Conservation (phyloP, 2,329 filamentous ascomycete species). For the Pseudogymnoascus sp. region DNA sequence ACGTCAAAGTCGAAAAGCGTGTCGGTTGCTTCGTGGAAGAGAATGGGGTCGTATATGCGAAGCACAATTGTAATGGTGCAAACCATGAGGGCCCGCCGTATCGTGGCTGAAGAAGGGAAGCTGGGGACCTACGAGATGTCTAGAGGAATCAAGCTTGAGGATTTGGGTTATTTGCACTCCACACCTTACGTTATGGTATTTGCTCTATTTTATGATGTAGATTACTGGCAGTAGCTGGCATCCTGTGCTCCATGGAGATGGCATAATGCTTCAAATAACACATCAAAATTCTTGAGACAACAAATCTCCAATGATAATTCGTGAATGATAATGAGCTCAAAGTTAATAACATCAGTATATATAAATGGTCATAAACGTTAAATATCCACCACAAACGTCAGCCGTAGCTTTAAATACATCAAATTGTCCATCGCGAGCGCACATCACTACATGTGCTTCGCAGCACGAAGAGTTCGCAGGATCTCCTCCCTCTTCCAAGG, state of each 20-base stretch:
- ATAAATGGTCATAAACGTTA: background rate
- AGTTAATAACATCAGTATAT: background rate
- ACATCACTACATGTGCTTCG: background rate
- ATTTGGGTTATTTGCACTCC: conserved; percentile 64
- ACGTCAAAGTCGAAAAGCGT: background rate
- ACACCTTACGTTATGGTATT: conserved; percentile 58
- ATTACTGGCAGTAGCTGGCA: background rate
- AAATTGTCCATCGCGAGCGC: background rate
- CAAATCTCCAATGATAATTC: background rate
- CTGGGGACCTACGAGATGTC: conserved; percentile 54
- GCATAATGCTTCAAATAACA: background rate
- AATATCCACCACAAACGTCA: background rate
- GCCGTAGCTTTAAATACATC: background rate
- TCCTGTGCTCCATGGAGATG: background rate
- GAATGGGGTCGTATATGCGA: background rate
- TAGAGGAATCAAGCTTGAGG: conserved; percentile 59
- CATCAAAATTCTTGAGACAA: background rate
- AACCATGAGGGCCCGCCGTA: background rate
- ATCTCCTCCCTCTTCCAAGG: conserved; percentile 6
- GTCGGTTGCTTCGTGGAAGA: background rate
- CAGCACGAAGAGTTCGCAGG: background rate
- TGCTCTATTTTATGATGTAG: background rate
- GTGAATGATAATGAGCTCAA: background rate
- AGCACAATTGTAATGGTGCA: background rate
- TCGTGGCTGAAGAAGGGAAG: conserved; percentile 31